A percentile compares a stretch with the other conserved stretches of the same genome.
phyloP scores from a whole-genome alignment of 257 asterid species.

The Rubia yunnanensis region DNA sequence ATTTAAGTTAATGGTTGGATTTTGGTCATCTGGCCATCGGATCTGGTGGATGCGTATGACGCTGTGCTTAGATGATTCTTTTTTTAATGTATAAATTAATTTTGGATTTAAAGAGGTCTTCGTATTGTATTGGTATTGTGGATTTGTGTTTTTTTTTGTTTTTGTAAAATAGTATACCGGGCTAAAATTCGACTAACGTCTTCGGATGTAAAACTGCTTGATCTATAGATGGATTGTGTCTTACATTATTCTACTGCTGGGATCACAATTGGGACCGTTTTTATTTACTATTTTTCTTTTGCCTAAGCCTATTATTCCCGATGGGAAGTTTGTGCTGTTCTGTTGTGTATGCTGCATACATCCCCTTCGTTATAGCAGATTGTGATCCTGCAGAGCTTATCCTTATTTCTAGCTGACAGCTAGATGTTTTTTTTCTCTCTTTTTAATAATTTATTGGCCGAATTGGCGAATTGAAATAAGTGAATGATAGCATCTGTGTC shows the following conservation, averaged over 20 bases:
- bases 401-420: background rate
- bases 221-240: background rate
- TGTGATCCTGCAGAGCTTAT: slow-evolving; percentile 1
- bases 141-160: background rate
- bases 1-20: background rate
- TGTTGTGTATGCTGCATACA: background rate
- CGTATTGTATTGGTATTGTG: background rate
- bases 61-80: background rate
- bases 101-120: background rate
- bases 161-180: background rate
- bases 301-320: too few relatives aligned
- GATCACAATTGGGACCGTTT: background rate
- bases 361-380: background rate
- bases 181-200: background rate
- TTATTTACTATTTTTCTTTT: background rate
- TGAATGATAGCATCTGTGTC: background rate
- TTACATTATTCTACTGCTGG: background rate
- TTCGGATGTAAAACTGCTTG: background rate
- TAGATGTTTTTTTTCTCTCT: background rate
- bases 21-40: slow-evolving; percentile 2
- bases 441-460: background rate
- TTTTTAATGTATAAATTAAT: background rate
- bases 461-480: background rate
- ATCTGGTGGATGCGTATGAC: slow-evolving; percentile 13
- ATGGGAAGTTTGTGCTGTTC: background rate